Conservation (phyloP, 2,329 filamentous ascomycete genomes). For the Thyridium curvatum region DNA sequence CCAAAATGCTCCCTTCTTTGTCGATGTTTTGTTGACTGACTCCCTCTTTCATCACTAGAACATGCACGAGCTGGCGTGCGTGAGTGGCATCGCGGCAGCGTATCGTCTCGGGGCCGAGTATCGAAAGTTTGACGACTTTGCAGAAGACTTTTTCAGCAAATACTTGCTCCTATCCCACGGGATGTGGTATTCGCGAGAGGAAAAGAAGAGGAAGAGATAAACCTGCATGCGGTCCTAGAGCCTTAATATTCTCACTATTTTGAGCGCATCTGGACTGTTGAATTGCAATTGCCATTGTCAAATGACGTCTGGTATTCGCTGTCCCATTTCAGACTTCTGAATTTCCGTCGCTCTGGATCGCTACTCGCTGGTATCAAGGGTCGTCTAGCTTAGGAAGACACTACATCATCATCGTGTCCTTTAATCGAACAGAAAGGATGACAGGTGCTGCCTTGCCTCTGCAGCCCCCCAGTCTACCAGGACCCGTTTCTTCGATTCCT, state of each 20-base stretch:
- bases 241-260: not conserved
- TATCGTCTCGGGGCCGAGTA: conserved; percentile 63
- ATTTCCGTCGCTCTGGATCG: too few relatives aligned
- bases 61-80: conserved; percentile 64
- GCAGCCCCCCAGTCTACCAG: conserved; percentile 17
- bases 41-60: too few relatives aligned
- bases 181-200: conserved; percentile 26
- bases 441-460: not conserved
- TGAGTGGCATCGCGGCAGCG: conserved; percentile 65
- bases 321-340: too few relatives aligned
- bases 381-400: not conserved
- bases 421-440: not conserved
- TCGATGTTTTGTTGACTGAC: too few relatives aligned
- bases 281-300: too few relatives aligned
- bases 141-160: conserved; percentile 39
- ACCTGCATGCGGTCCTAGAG: not conserved
- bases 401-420: not conserved
- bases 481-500: conserved; percentile 13
- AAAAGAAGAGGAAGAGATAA: conserved; percentile 16
- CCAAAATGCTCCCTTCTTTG: too few relatives aligned
- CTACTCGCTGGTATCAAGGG: too few relatives aligned
- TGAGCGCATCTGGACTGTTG: too few relatives aligned
- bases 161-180: conserved; percentile 39
- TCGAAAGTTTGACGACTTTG: conserved; percentile 49
- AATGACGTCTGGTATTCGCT: too few relatives aligned